A percentile compares a stretch with the other conserved stretches of the same genome.
Conservation (phyloP, 73 alveolate genomes). For the Paramecium tetraurelia region DNA sequence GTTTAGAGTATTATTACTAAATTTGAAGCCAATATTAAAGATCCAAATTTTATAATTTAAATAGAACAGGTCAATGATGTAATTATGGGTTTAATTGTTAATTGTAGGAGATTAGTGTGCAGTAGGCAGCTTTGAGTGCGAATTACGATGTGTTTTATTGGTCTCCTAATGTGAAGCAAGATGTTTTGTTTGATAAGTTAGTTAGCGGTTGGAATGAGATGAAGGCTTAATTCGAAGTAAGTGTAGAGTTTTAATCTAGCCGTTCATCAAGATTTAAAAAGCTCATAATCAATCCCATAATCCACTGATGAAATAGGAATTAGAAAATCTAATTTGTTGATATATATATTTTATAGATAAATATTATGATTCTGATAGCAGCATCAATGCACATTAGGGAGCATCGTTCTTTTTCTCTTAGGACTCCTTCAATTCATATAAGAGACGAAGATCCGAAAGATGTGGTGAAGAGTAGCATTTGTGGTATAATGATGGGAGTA, state of each 20-base stretch:
- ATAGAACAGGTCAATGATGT: neutral
- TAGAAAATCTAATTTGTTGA: neutral
- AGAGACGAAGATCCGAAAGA: constrained; percentile 13
- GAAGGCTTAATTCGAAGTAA: neutral
- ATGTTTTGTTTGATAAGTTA: neutral
- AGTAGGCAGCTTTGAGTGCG: neutral
- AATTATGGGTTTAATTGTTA: neutral
- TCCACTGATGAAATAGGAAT: neutral
- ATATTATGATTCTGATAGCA: neutral
- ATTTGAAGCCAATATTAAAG: neutral
- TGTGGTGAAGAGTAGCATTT: neutral
- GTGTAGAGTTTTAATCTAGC: neutral
- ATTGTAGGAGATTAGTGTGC: neutral
- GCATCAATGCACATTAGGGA: neutral
- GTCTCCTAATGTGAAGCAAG: neutral
- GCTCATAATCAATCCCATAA: neutral
- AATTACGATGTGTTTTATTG: neutral
- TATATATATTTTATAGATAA: neutral
- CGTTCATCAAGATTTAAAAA: neutral
- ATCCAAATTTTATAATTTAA: neutral
- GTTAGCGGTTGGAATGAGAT: neutral
- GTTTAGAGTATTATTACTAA: neutral
- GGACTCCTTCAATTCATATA: neutral
- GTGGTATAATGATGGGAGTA: constrained; percentile 10
- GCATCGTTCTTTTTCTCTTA: neutral